Conservation (phyloP, 148 eudicot species). For the Camellia japonica region DNA sequence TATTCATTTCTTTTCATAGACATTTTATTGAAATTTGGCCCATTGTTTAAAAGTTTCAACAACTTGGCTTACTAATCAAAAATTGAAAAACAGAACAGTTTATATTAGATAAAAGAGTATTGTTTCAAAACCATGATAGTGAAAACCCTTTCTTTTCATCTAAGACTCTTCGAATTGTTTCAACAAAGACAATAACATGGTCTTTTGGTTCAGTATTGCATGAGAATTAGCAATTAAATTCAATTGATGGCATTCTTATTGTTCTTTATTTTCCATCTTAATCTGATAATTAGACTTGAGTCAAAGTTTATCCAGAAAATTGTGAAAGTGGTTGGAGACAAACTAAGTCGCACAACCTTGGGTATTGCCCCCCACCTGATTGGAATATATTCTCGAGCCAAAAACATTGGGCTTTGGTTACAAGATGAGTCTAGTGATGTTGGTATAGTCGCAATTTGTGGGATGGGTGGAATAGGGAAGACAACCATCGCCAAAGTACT, state of each 20-base stretch:
- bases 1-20: no score
- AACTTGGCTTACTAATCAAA: no score
- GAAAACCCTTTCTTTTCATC: no score
- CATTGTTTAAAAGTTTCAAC: no score
- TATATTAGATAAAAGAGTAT: no score
- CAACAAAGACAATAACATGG: no score
- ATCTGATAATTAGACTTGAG: background rate
- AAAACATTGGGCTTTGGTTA: background rate
- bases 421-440: background rate
- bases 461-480: conserved; percentile 1
- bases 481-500: background rate
- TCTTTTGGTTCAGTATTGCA: no score
- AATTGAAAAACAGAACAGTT: no score
- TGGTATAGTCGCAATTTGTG: background rate
- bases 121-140: no score
- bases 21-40: no score
- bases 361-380: background rate
- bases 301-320: background rate
- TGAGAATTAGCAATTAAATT: no score
- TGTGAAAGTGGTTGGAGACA: background rate
- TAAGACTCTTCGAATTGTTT: no score
- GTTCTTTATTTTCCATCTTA: background rate
- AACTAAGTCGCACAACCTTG: background rate
- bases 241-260: background rate
- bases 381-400: background rate